phyloP scores from a whole-genome alignment of 371 early-diverging fungal genomes.

The Mucor ambiguus region DNA sequence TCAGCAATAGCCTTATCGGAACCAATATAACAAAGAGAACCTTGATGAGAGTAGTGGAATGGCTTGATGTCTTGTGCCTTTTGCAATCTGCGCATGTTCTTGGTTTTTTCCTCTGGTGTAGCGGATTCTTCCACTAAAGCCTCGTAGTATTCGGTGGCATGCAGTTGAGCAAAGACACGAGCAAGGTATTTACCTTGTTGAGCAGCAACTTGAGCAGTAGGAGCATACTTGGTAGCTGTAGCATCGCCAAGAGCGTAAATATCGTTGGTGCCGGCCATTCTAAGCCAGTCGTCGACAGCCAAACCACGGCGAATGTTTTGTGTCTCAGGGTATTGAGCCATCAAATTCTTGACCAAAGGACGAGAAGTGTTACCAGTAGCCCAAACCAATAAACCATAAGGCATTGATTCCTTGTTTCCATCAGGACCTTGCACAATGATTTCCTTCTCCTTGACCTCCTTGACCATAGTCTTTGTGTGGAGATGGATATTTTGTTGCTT shows the following conservation, averaged over 20 bases:
- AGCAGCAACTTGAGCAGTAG: slow-evolving; percentile 92
- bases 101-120: slow-evolving; percentile 40
- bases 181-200: slow-evolving; percentile 91
- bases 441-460: slow-evolving; percentile 83
- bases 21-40: slow-evolving; percentile 90
- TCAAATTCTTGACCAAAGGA: slow-evolving; percentile 76
- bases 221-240: slow-evolving; percentile 83
- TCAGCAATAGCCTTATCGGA: slow-evolving; percentile 92
- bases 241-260: slow-evolving; percentile 92
- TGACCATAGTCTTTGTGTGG: slow-evolving; percentile 88
- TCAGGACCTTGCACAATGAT: slow-evolving; percentile 79
- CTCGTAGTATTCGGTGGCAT: slow-evolving; percentile 49
- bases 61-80: slow-evolving; percentile 62
- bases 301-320: slow-evolving; percentile 88
- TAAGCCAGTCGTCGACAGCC: slow-evolving; percentile 82
- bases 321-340: slow-evolving; percentile 65
- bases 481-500: slow-evolving; percentile 85
- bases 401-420: slow-evolving; percentile 68
- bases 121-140: slow-evolving; percentile 26
- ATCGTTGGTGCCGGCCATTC: slow-evolving; percentile 71
- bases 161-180: slow-evolving; percentile 63
- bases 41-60: slow-evolving; percentile 84
- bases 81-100: slow-evolving; percentile 45
- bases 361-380: slow-evolving; percentile 93
- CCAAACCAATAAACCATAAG: slow-evolving; percentile 94